Evolutionary conservation across 2,329 filamentous ascomycete genomes (phyloP).

Genomic region (Botryotinia convoluta): DNA sequence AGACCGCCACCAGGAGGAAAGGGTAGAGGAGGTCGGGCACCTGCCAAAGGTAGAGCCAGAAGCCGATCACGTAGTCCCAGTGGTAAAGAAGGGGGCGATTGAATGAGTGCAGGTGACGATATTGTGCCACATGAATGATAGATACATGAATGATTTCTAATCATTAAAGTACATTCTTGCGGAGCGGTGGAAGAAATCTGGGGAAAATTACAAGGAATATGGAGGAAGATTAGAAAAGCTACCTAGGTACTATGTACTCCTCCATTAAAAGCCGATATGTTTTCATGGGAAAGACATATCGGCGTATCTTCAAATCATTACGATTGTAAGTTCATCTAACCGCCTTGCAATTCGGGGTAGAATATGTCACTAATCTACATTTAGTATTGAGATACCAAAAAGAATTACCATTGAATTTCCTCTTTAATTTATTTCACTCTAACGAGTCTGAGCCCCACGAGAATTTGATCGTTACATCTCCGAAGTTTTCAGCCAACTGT

Average conservation of each 20-base stretch:
- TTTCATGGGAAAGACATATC: slow-evolving; percentile 14
- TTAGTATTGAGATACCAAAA: slow-evolving; percentile 6
- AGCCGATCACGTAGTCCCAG: slow-evolving; percentile 38
- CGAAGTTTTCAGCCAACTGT: slow-evolving; percentile 7
- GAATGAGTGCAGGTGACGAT: slow-evolving; percentile 25
- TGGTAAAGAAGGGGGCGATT: slow-evolving; percentile 31
- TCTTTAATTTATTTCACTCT: background rate
- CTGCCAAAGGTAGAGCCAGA: slow-evolving; percentile 37
- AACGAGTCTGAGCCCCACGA: background rate
- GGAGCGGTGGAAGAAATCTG: slow-evolving; percentile 1
- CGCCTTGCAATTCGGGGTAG: background rate
- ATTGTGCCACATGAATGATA: background rate
- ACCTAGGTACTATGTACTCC: background rate
- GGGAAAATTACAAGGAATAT: background rate
- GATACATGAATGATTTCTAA: slow-evolving; percentile 9
- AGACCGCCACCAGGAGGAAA: slow-evolving; percentile 66
- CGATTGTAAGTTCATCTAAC: slow-evolving; percentile 13
- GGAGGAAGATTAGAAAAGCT: background rate
- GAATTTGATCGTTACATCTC: slow-evolving; percentile 14
- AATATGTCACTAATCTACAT: background rate
- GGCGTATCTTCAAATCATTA: slow-evolving; percentile 20
- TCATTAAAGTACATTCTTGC: background rate
- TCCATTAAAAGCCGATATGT: slow-evolving; percentile 20
- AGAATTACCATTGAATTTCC: background rate
- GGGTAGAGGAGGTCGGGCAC: slow-evolving; percentile 39